phyloP scores from a whole-genome alignment of 2,329 filamentous ascomycete species.

The Fulvia fulva region DNA sequence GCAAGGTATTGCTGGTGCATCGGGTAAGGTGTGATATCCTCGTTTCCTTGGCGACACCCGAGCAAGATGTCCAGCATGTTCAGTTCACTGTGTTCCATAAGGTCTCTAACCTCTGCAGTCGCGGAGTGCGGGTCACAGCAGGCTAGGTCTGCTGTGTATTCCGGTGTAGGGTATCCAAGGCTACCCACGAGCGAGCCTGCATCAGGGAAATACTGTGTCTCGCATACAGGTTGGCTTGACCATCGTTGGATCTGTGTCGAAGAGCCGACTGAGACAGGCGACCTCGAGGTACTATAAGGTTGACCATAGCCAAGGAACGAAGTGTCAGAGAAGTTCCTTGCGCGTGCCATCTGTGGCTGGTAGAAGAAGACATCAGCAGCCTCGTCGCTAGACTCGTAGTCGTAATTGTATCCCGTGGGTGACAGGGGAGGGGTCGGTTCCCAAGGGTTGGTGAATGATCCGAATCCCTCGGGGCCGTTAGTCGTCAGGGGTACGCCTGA shows the following conservation, averaged over 20 bases:
- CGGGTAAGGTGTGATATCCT: background rate
- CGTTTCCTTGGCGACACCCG: background rate
- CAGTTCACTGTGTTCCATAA: constrained; percentile 18
- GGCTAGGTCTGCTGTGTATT: background rate
- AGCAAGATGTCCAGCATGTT: constrained; percentile 3
- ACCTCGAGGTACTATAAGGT: constrained; percentile 9
- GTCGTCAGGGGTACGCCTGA: constrained; percentile 5
- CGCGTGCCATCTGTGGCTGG: constrained; percentile 13
- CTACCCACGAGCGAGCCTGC: background rate
- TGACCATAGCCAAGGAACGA: constrained; percentile 5
- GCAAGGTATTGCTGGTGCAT: constrained; percentile 38
- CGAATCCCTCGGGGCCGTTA: constrained; percentile 1
- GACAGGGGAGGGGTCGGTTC: constrained; percentile 16
- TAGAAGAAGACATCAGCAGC: constrained; percentile 16
- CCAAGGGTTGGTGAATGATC: constrained; percentile 7
- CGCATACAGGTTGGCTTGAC: constrained; percentile 1
- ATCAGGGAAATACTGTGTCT: background rate
- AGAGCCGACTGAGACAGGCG: constrained; percentile 20
- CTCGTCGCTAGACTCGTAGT: constrained; percentile 21
- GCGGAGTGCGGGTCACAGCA: background rate
- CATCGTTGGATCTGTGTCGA: constrained; percentile 13
- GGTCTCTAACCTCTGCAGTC: constrained; percentile 17
- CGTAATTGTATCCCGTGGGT: constrained; percentile 12
- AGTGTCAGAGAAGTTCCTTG: constrained; percentile 9
- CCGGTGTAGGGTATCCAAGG: background rate